Percentiles rank a stretch among this genome's conserved stretches.
These are phyloP conservation scores for Royoungia palumana DNA, from an alignment of 768 basidiomycete species.

Conservation along the genomic window DNA sequence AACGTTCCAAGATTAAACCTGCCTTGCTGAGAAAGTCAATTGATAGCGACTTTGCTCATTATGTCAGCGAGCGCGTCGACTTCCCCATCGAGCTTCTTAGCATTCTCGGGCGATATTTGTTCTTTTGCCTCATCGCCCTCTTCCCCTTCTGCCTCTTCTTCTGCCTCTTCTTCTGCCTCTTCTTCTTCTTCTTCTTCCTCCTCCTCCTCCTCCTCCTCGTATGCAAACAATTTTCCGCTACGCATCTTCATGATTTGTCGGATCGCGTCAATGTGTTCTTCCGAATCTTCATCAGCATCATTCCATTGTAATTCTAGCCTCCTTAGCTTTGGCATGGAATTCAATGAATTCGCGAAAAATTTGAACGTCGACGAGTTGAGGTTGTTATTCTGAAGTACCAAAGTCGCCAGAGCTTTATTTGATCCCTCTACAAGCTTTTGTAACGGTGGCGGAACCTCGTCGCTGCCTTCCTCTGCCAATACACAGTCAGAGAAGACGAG, in stretches of 20 bases:
- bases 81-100: slow-evolving; percentile 30
- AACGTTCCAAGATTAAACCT: neutral
- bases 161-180: slow-evolving; percentile 52
- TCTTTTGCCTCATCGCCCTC: slow-evolving; percentile 23
- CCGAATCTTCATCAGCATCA: slow-evolving; percentile 77
- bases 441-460: slow-evolving; percentile 68
- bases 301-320: slow-evolving; percentile 88
- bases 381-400: slow-evolving; percentile 92
- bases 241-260: slow-evolving; percentile 54
- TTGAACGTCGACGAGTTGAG: slow-evolving; percentile 67
- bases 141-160: slow-evolving; percentile 34
- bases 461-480: slow-evolving; percentile 66
- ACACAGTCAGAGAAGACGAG: slow-evolving; percentile 94
- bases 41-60: slow-evolving; percentile 60
- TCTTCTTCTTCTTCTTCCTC: no score
- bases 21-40: slow-evolving; percentile 20
- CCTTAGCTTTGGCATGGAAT: slow-evolving; percentile 56
- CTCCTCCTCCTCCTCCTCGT: slow-evolving; percentile 82
- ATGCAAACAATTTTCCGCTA: slow-evolving; percentile 61
- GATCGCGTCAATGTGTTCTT: slow-evolving; percentile 50
- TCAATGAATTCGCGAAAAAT: slow-evolving; percentile 64
- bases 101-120: slow-evolving; percentile 23
- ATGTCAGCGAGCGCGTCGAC: slow-evolving; percentile 63
- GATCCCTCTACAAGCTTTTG: slow-evolving; percentile 62
- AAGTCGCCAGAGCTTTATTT: slow-evolving; percentile 66